Evolutionary conservation across 345 rosid genomes (phyloP).

Genomic region (Psidium friedrichsthalianum): DNA sequence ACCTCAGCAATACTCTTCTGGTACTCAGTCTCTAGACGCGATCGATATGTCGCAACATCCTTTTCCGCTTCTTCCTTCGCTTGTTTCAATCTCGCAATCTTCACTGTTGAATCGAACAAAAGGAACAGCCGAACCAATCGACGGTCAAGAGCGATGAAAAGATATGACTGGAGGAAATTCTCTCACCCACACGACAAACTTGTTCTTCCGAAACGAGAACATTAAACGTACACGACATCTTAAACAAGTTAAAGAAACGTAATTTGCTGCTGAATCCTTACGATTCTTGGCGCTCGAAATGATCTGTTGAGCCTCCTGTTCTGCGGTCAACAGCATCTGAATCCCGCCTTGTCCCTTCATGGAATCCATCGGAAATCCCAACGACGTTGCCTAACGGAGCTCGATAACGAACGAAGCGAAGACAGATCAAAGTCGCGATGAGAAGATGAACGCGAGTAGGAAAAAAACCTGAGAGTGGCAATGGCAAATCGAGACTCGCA

Average conservation of each 20-base stretch:
- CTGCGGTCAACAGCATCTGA: constrained; percentile 41
- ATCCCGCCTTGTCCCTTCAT: constrained; percentile 49
- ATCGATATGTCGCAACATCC: constrained; percentile 20
- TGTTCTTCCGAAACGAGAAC: background rate
- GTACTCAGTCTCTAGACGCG: constrained; percentile 23
- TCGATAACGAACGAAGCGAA: background rate
- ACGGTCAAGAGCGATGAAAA: background rate
- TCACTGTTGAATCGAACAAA: constrained; percentile 10
- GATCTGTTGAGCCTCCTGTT: constrained; percentile 45
- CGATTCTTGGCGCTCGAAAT: constrained; percentile 37
- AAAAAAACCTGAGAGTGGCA: background rate
- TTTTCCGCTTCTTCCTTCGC: constrained; percentile 51
- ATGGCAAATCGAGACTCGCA: background rate
- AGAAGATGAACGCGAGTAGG: background rate
- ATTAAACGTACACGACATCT: background rate
- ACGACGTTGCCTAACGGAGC: background rate
- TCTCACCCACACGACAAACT: background rate
- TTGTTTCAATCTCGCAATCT: constrained; percentile 29
- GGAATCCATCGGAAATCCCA: constrained; percentile 19
- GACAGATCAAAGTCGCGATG: background rate
- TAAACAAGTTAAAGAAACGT: background rate
- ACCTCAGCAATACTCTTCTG: constrained; percentile 27
- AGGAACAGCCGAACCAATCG: background rate
- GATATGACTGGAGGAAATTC: background rate
- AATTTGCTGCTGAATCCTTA: background rate